Percentiles rank a stretch among this genome's conserved stretches.
Evolutionary conservation across 2,329 filamentous ascomycete species (phyloP).

Genomic region (Apiospora arundinis): DNA sequence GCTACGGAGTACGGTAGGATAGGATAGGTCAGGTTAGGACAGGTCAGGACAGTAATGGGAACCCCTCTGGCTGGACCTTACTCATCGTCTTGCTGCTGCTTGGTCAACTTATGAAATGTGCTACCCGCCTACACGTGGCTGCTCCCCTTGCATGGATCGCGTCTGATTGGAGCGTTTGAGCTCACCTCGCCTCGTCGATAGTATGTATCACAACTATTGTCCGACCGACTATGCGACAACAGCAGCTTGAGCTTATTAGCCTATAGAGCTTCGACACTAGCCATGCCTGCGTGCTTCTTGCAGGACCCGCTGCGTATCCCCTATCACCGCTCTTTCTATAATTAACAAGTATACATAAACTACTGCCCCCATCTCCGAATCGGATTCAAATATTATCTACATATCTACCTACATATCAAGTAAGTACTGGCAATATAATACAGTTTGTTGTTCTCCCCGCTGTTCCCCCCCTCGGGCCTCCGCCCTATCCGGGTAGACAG

Average conservation of each 20-base stretch:
- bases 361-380: not conserved
- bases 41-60: not conserved
- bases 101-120: slow-evolving; percentile 1
- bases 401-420: too few species aligned
- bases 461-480: not conserved
- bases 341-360: too few species aligned
- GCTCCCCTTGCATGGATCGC: slow-evolving; percentile 3
- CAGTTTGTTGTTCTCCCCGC: not conserved
- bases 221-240: not conserved
- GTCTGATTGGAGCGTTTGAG: slow-evolving; percentile 3
- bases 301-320: not conserved
- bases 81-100: not conserved
- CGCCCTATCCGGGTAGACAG: not conserved
- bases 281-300: not conserved
- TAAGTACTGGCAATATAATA: too few species aligned
- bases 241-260: not conserved
- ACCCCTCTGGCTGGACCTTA: slow-evolving; percentile 5
- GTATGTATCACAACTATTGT: not conserved
- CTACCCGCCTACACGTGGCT: slow-evolving; percentile 3
- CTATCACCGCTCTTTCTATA: slow-evolving; percentile 11
- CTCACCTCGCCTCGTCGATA: not conserved
- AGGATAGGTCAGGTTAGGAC: too few species aligned
- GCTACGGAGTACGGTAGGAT: too few species aligned
- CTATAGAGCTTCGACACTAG: not conserved
- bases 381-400: too few species aligned